A percentile compares a stretch with the other conserved stretches of the same genome.
Evolutionary conservation across 2,329 filamentous ascomycete genomes (phyloP).

Genomic region (Rhynchosporium agropyri): DNA sequence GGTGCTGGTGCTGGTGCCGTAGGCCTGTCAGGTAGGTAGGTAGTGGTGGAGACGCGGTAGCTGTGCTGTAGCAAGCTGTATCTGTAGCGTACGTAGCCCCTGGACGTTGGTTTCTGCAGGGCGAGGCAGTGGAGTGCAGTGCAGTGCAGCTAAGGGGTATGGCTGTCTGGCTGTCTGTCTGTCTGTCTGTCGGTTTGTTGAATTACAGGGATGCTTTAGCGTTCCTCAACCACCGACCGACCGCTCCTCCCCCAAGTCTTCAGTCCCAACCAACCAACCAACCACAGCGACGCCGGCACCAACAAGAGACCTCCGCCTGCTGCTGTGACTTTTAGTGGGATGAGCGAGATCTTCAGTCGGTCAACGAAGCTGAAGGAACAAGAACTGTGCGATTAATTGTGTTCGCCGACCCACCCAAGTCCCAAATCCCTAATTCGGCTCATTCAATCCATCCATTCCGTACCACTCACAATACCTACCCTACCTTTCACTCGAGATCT

Average conservation of each 20-base stretch:
- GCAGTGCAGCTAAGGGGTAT: no score
- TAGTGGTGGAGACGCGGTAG: not conserved
- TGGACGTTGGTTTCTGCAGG: no score
- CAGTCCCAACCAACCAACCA: not conserved
- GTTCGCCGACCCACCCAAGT: slow-evolving; percentile 12
- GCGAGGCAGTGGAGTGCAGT: no score
- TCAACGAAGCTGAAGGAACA: slow-evolving; percentile 8
- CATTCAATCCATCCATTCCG: not conserved
- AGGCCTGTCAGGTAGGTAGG: no score
- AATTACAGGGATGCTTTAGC: slow-evolving; percentile 13
- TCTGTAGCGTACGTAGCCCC: no score
- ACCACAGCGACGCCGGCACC: not conserved
- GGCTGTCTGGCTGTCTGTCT: no score
- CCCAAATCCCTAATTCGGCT: not conserved
- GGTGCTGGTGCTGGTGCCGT: not conserved
- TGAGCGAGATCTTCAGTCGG: slow-evolving; percentile 1
- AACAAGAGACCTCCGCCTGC: not conserved
- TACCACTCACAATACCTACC: not conserved
- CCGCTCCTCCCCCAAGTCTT: not conserved
- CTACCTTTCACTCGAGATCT: not conserved
- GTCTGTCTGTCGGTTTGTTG: slow-evolving; percentile 3
- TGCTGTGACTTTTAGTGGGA: no score
- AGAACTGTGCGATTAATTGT: slow-evolving; percentile 13
- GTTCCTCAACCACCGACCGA: slow-evolving; percentile 16
- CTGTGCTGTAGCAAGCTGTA: no score